phyloP scores from a whole-genome alignment of 257 asterid species.

The Nicotiana benthamiana region DNA sequence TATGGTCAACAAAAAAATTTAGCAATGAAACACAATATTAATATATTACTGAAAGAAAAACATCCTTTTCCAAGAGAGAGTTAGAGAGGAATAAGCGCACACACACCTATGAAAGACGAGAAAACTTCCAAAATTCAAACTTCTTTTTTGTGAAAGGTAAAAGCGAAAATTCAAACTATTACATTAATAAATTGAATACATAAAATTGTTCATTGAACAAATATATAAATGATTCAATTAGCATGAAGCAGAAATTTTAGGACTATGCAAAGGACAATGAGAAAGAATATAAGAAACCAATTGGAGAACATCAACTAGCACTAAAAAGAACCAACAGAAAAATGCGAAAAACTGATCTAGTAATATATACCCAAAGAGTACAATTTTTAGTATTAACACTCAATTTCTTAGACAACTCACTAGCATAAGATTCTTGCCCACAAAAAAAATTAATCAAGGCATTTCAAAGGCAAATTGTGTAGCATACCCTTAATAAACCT shows the following conservation, averaged over 20 bases:
- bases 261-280: neutral
- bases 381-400: neutral
- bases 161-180: neutral
- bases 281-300: neutral
- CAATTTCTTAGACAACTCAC: neutral
- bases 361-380: too few relatives aligned
- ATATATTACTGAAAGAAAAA: neutral
- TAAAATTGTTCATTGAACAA: neutral
- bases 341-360: neutral
- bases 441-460: neutral
- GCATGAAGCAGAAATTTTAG: neutral
- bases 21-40: neutral
- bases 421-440: neutral
- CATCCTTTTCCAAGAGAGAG: neutral
- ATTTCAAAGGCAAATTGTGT: neutral
- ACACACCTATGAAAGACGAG: neutral
- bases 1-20: neutral
- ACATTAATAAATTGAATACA: neutral
- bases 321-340: neutral
- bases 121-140: neutral
- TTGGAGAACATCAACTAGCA: neutral
- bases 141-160: neutral
- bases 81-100: neutral
- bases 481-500: neutral
- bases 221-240: neutral